phyloP scores from a whole-genome alignment of 2,329 filamentous ascomycete species.

The Ophiosphaerella korrae region DNA sequence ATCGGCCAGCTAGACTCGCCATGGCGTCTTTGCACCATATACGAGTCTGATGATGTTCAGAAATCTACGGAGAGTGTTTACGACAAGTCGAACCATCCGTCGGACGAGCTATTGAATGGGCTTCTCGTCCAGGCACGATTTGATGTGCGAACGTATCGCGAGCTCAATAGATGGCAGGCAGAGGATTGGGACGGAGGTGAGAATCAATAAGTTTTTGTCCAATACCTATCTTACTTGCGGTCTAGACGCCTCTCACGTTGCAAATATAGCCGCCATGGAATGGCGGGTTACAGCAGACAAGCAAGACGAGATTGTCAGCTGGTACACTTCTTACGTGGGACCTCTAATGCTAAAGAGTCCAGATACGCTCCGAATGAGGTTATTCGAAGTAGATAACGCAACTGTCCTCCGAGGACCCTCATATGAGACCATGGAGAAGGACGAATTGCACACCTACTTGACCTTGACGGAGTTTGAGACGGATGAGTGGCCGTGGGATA shows the following conservation, averaged over 20 bases:
- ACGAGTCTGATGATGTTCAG: conserved; percentile 7
- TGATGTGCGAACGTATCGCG: conserved; percentile 16
- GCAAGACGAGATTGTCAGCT: conserved; percentile 16
- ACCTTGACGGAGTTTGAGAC: conserved; percentile 18
- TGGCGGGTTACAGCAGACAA: conserved; percentile 10
- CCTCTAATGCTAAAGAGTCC: conserved; percentile 12
- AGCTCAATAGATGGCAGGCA: conserved; percentile 17
- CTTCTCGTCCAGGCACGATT: conserved; percentile 12
- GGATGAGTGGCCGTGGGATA: conserved; percentile 25
- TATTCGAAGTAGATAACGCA: conserved; percentile 19
- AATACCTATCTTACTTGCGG: conserved; percentile 1
- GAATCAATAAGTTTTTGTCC: background rate
- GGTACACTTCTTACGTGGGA: conserved; percentile 10
- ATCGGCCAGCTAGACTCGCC: conserved; percentile 21
- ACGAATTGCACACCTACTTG: conserved; percentile 14
- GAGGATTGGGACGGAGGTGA: conserved; percentile 18
- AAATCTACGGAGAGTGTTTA: conserved; percentile 5
- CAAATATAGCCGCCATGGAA: conserved; percentile 21
- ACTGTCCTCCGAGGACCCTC: conserved; percentile 5
- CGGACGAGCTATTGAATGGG: conserved; percentile 2
- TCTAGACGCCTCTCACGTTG: conserved; percentile 16
- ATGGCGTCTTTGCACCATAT: conserved; percentile 17
- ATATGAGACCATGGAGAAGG: conserved; percentile 7
- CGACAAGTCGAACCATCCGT: conserved; percentile 4
- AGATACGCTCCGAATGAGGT: conserved; percentile 18